Percentiles rank a stretch among this genome's conserved stretches.
phyloP scores from a whole-genome alignment of 805 yeast genomes.

The Candida boleticola region DNA sequence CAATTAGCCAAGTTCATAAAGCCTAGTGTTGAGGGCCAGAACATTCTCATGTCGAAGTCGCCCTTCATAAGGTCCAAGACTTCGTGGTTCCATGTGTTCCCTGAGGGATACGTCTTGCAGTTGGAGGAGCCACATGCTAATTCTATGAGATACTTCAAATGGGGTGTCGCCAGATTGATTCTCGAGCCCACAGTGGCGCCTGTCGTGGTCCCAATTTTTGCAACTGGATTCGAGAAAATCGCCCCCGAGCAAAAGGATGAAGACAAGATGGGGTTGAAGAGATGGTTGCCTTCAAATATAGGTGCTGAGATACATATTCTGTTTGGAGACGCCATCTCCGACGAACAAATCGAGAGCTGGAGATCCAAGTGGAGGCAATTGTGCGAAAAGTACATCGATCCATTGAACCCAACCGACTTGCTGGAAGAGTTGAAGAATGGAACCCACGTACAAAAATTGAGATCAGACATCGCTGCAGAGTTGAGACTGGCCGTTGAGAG shows the following conservation, averaged over 20 bases:
- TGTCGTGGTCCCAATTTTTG: slow-evolving; percentile 79
- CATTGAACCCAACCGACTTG: slow-evolving; percentile 53
- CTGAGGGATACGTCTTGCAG: slow-evolving; percentile 93
- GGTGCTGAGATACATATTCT: slow-evolving; percentile 68
- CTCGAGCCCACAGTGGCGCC: slow-evolving; percentile 84
- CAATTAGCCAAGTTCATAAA: slow-evolving; percentile 11
- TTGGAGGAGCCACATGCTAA: slow-evolving; percentile 72
- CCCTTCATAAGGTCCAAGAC: slow-evolving; percentile 65
- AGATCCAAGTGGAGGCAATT: slow-evolving; percentile 69
- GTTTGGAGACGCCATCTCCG: slow-evolving; percentile 72
- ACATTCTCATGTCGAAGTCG: slow-evolving; percentile 30
- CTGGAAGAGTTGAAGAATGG: slow-evolving; percentile 64
- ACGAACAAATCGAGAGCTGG: slow-evolving; percentile 53
- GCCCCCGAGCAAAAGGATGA: slow-evolving; percentile 74
- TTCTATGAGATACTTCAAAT: slow-evolving; percentile 91
- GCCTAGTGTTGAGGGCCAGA: slow-evolving; percentile 30
- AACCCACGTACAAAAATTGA: slow-evolving; percentile 56
- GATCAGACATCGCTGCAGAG: slow-evolving; percentile 68
- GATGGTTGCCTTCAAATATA: slow-evolving; percentile 59
- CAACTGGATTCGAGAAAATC: slow-evolving; percentile 82
- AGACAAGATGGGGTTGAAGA: slow-evolving; percentile 41
- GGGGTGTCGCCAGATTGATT: slow-evolving; percentile 89
- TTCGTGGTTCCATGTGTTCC: slow-evolving; percentile 92
- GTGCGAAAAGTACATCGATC: slow-evolving; percentile 53
- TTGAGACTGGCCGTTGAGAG: slow-evolving; percentile 63